These are phyloP conservation scores for Lachancea quebecensis DNA, from an alignment of 805 yeast genomes.

Conservation along the genomic window DNA sequence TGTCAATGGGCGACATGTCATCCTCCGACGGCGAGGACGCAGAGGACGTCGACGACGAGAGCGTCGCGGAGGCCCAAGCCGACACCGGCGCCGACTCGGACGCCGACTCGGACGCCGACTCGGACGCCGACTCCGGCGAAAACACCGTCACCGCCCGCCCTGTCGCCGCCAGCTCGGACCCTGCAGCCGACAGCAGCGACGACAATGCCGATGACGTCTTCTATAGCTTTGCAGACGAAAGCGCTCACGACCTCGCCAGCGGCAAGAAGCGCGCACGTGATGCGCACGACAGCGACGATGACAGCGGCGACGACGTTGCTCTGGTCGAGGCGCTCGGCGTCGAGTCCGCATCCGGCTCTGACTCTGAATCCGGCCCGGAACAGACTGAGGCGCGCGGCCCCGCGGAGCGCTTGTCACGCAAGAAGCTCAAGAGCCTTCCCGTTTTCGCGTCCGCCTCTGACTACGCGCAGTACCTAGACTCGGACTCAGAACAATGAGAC, in stretches of 20 bases:
- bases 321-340: conserved; percentile 18
- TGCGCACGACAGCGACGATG: conserved; percentile 34
- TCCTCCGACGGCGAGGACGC: conserved; percentile 30
- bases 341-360: conserved; percentile 6
- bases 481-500: conserved; percentile 48
- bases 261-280: conserved; percentile 23
- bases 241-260: conserved; percentile 23
- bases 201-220: conserved; percentile 31
- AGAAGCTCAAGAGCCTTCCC: conserved; percentile 52
- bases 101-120: conserved; percentile 32
- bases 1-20: conserved; percentile 1
- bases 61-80: conserved; percentile 31
- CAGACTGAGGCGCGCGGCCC: too few species aligned
- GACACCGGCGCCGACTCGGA: conserved; percentile 34
- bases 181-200: conserved; percentile 30
- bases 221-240: conserved; percentile 24
- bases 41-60: conserved; percentile 21
- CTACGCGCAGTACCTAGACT: conserved; percentile 59
- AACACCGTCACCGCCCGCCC: too few species aligned
- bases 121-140: conserved; percentile 35
- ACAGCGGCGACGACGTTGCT: conserved; percentile 20
- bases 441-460: conserved; percentile 85
- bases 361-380: conserved; percentile 13
- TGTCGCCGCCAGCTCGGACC: conserved; percentile 34
- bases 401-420: conserved; percentile 12